phyloP scores from a whole-genome alignment of 257 asterid species.

The Penstemon newberryi region DNA sequence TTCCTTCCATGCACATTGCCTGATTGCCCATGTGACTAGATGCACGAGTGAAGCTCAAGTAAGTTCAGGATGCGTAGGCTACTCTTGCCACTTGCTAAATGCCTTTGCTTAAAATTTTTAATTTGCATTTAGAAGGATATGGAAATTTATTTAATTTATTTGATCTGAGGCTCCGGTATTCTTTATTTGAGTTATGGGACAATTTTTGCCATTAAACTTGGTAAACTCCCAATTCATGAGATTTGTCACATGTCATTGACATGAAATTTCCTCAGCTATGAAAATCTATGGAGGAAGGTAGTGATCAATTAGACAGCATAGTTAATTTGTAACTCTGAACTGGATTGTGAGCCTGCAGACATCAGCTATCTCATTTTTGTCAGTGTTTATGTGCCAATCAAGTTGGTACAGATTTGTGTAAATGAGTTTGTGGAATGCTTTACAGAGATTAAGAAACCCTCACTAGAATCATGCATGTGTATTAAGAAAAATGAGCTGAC shows the following conservation, averaged over 20 bases:
- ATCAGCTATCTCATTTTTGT: neutral
- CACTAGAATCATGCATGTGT: neutral
- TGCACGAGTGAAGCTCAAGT: slow-evolving; percentile 84
- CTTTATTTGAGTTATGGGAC: slow-evolving; percentile 9
- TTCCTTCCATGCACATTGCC: slow-evolving; percentile 88
- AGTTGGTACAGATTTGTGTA: neutral
- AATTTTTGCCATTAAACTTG: neutral
- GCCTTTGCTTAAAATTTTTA: neutral
- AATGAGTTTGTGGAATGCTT: neutral
- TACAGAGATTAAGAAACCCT: neutral
- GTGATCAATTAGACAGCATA: neutral
- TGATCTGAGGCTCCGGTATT: slow-evolving; percentile 1
- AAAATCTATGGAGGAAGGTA: neutral
- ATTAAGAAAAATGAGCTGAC: neutral
- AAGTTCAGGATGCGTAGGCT: slow-evolving; percentile 39
- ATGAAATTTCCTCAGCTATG: neutral
- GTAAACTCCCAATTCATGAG: neutral
- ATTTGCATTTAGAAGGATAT: slow-evolving; percentile 18
- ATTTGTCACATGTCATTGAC: neutral
- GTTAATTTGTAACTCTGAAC: neutral
- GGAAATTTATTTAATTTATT: slow-evolving; percentile 3
- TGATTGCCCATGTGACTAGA: slow-evolving; percentile 89
- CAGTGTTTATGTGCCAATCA: neutral
- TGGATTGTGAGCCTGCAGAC: neutral
- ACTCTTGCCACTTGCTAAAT: slow-evolving; percentile 18